Evolutionary conservation across 2,329 filamentous ascomycete genomes (phyloP), one percentile per base, ranked within the genome.

Genomic region (Xylariaceae sp.): DNA sequence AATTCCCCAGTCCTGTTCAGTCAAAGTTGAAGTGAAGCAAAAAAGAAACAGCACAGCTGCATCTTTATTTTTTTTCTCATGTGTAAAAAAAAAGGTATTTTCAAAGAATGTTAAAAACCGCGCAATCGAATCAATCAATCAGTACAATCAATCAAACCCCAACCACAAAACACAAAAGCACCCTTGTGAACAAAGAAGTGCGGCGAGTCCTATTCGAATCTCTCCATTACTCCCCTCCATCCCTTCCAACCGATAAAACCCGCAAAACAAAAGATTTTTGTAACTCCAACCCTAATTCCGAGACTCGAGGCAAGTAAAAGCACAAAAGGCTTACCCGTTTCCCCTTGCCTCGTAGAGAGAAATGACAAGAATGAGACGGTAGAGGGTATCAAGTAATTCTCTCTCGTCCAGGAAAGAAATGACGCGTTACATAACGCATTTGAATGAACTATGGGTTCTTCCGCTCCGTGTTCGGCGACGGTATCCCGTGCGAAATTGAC

Each of bases 381-480:
- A 48, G 31, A 26, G 57, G 57, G 57, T 59, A 59, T 59, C 57
- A 57, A 53, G 53, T 48, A 52, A 59, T 42, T 57, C 42, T 55
- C 30, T 54, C 51, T 54, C 51, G 54, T 45, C 57, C 11, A 11
- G 29, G 32, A 50, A 46, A 3, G n/a, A 47, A 50, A 27, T n/a
- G 31, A 50, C 30, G 27, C 43, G 32, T 48, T 35, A 54, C 37
- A 9, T 37, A 29, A n/a, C 43, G 27, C 39, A 41, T 8, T 29
- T 32, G 26, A 37, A 41, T 30, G 47, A 45, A 35, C 11, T 11
- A 19, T 31, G 8, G 12, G 27, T 26, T 30, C 26, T 30, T 27
- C 19, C 43, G n/a, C 54, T 47, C 40, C 47, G 44, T 26, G 49
- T 43, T 35, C 44, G 46, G 4, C 51, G 54, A 48, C 27, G 39